A percentile compares a stretch with the other conserved stretches of the same genome.
phyloP scores from a whole-genome alignment of 345 rosid genomes.

The Rhodamnia argentea region DNA sequence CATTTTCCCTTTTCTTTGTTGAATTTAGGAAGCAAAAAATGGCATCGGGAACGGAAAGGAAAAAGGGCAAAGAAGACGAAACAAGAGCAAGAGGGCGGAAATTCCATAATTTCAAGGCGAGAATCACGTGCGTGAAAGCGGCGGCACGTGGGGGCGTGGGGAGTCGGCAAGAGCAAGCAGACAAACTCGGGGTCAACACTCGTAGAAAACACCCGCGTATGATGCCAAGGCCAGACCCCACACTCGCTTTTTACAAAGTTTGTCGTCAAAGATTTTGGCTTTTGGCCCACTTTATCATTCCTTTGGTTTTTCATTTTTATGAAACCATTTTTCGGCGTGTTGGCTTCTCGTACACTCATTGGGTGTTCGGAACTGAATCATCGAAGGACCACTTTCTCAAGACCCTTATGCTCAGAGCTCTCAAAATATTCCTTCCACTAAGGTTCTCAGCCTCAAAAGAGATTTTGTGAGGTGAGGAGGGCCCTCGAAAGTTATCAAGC shows the following conservation, averaged over 20 bases:
- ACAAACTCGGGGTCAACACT: neutral
- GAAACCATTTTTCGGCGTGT: neutral
- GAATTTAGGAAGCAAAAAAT: neutral
- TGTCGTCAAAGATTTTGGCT: neutral
- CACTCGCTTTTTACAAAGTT: neutral
- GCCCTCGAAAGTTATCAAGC: no score
- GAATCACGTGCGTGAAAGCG: neutral
- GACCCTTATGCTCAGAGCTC: no score
- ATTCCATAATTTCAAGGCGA: neutral
- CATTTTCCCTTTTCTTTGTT: fast-evolving
- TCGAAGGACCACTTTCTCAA: no score
- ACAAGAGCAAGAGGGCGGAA: neutral
- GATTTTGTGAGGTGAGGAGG: no score
- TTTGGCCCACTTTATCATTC: neutral
- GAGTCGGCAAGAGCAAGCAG: neutral
- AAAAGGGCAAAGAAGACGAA: neutral
- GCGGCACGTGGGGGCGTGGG: neutral
- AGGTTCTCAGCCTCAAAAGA: no score
- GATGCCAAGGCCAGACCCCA: neutral
- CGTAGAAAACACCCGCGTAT: neutral
- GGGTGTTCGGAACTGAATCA: no score
- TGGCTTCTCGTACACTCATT: neutral
- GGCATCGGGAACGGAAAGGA: neutral
- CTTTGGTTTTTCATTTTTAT: neutral
- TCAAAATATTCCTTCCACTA: no score